phyloP scores from a whole-genome alignment of 2,329 filamentous ascomycete species.

The Dendryphion nanum region DNA sequence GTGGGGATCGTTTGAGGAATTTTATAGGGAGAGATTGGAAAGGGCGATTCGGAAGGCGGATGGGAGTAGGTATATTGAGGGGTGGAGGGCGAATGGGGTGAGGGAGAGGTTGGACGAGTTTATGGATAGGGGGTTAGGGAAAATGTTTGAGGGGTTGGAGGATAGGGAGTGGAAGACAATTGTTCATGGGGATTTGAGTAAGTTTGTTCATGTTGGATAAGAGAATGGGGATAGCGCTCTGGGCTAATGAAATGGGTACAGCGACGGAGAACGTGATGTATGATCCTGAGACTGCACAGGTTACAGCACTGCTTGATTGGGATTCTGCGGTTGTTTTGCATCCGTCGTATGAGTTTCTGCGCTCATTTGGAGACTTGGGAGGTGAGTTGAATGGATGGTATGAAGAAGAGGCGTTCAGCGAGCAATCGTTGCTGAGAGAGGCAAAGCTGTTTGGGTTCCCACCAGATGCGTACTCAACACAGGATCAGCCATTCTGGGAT shows the following conservation, averaged over 20 bases:
- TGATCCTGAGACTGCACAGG: background rate
- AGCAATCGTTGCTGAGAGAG: constrained; percentile 16
- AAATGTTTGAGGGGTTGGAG: background rate
- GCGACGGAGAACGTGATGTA: background rate
- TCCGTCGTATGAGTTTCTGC: background rate
- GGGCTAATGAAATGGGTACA: no score
- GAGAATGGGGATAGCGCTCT: no score
- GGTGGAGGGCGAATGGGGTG: background rate
- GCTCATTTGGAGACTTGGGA: constrained; percentile 10
- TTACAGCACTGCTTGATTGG: background rate
- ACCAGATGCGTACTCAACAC: constrained; percentile 1
- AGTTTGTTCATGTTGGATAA: no score
- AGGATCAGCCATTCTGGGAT: constrained; percentile 19
- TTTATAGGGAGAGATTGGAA: background rate
- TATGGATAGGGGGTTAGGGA: background rate
- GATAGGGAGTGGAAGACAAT: background rate
- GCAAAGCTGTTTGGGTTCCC: constrained; percentile 27
- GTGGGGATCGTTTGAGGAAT: background rate
- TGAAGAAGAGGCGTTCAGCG: constrained; percentile 21
- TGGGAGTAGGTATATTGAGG: background rate
- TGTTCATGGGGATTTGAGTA: background rate
- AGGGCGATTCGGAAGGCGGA: background rate
- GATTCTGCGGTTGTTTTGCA: background rate
- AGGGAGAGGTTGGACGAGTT: background rate
- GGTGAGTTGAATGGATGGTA: constrained; percentile 31